Percentiles rank a stretch among this genome's conserved stretches.
Conservation (phyloP, 1,284 basidiomycete genomes). For the Papiliotrema flavescens region DNA sequence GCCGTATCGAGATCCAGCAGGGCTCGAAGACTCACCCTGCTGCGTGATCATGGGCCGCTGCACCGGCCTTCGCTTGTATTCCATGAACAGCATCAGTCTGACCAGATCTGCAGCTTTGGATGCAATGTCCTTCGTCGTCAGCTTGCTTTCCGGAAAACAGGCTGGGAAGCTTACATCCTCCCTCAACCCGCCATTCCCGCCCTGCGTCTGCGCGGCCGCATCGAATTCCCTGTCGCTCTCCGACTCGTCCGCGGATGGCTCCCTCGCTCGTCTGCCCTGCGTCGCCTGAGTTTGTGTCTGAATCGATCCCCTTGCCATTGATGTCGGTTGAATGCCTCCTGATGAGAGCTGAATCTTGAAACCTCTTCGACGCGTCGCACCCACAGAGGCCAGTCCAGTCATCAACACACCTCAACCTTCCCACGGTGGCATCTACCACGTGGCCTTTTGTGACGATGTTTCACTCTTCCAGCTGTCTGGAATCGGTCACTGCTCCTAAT, state of each 20-base stretch:
- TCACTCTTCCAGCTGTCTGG: too few species aligned
- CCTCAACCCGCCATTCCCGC: conserved; percentile 10
- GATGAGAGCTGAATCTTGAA: too few species aligned
- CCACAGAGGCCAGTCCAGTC: too few species aligned
- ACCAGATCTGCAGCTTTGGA: conserved; percentile 33
- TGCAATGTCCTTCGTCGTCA: conserved; percentile 26
- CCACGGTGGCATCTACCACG: too few species aligned
- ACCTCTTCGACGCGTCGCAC: too few species aligned
- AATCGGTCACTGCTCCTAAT: too few species aligned
- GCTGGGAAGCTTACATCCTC: conserved; percentile 9
- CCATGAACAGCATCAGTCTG: conserved; percentile 39
- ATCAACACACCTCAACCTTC: too few species aligned
- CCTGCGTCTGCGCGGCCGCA: conserved; percentile 3
- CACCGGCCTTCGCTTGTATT: conserved; percentile 36
- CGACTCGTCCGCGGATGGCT: background rate
- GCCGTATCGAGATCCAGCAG: background rate
- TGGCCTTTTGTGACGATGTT: too few species aligned
- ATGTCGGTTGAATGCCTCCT: background rate
- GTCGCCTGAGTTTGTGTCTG: background rate
- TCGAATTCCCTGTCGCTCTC: conserved; percentile 9
- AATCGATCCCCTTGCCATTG: background rate
- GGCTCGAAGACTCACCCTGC: conserved; percentile 23
- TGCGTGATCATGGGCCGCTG: conserved; percentile 31
- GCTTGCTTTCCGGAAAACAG: too few species aligned
- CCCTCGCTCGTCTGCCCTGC: background rate